A percentile compares a stretch with the other conserved stretches of the same genome.
phyloP scores from a whole-genome alignment of 2,329 filamentous ascomycete species.

The Tetracladium maxilliforme region DNA sequence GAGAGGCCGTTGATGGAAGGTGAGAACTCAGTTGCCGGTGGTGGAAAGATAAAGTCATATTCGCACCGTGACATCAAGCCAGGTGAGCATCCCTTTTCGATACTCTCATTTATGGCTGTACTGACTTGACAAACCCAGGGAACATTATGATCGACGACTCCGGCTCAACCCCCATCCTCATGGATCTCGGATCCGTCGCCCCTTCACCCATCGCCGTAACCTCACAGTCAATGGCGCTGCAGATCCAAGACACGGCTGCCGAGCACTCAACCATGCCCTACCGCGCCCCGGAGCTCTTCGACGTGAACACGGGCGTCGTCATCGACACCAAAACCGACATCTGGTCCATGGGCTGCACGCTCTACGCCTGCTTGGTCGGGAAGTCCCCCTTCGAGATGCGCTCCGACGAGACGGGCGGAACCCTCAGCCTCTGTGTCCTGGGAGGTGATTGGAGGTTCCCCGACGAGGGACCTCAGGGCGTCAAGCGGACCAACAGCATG shows the following conservation, averaged over 20 bases:
- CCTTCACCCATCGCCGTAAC: conserved; percentile 81
- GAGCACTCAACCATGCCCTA: conserved; percentile 99
- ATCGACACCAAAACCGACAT: conserved; percentile 97
- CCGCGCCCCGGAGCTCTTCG: conserved; percentile 91
- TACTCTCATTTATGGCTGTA: neutral
- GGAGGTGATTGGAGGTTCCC: conserved; percentile 96
- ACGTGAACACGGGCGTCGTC: conserved; percentile 83
- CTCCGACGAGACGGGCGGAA: conserved; percentile 90
- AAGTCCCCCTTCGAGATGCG: conserved; percentile 95
- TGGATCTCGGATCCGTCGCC: conserved; percentile 90
- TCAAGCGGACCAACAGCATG: too few species aligned
- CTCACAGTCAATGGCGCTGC: conserved; percentile 76
- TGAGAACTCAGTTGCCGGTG: too few species aligned
- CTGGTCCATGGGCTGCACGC: conserved; percentile 93
- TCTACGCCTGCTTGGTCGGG: conserved; percentile 91
- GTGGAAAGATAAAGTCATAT: conserved; percentile 63
- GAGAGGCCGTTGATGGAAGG: conserved; percentile 72
- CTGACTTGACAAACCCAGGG: conserved; percentile 24
- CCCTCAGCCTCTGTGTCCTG: conserved; percentile 79
- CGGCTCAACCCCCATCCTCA: conserved; percentile 77
- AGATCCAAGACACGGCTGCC: conserved; percentile 85
- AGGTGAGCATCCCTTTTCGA: conserved; percentile 36
- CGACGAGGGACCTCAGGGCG: conserved; percentile 53
- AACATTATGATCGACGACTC: conserved; percentile 98
- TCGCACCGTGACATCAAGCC: conserved; percentile 96